Evolutionary conservation across 192 early-diverging fungal genomes (phyloP).

Genomic region (Phlyctochytrium bullatum): DNA sequence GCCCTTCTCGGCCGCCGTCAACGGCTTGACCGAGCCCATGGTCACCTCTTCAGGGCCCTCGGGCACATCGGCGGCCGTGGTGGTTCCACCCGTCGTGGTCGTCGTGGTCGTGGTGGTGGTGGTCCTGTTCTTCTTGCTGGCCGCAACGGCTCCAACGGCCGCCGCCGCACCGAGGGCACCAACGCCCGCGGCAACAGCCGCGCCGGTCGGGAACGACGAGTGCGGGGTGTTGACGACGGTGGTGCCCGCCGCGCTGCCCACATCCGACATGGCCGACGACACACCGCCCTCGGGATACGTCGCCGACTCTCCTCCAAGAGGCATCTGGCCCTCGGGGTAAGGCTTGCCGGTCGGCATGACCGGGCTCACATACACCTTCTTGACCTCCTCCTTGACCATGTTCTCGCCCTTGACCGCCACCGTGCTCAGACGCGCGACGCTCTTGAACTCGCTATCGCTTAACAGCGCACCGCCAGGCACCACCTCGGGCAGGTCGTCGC

Average conservation of each 20-base stretch:
- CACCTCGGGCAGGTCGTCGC: no score
- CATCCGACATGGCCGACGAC: no score
- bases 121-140: neutral
- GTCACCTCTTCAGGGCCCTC: neutral
- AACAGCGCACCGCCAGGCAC: no score
- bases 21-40: neutral
- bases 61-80: neutral
- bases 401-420: no score
- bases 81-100: neutral
- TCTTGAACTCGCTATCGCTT: no score
- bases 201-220: neutral
- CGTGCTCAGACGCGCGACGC: no score
- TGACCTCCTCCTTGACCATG: no score
- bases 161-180: neutral
- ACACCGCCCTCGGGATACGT: no score
- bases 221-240: neutral
- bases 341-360: no score
- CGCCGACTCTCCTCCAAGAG: no score
- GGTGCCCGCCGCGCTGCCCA: neutral
- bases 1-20: neutral
- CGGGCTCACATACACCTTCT: no score
- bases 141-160: neutral
- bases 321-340: no score
- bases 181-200: conserved; percentile 1
- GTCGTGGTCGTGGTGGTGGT: neutral